Evolutionary conservation across 768 basidiomycete species (phyloP).

Genomic region (Mycena vitilis): DNA sequence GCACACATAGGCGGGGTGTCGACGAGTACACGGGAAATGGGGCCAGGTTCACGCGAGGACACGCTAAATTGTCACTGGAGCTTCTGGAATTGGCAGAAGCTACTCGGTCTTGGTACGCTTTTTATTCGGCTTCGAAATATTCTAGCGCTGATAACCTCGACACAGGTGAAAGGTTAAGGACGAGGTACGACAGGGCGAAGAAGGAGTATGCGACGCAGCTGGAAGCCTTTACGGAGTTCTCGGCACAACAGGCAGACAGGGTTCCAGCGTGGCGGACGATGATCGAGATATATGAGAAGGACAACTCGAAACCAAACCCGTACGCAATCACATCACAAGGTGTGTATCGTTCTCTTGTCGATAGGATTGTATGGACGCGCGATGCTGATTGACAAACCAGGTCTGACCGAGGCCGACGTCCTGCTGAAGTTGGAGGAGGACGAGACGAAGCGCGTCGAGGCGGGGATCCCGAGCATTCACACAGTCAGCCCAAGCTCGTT

Average conservation of each 20-base stretch:
- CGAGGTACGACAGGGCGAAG: not conserved
- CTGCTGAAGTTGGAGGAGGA: slow-evolving; percentile 12
- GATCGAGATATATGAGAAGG: not conserved
- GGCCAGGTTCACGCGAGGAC: slow-evolving; percentile 44
- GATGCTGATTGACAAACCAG: not conserved
- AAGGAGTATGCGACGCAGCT: not conserved
- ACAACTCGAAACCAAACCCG: not conserved
- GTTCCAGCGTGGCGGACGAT: not conserved
- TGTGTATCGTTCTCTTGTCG: not conserved
- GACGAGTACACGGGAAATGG: slow-evolving; percentile 51
- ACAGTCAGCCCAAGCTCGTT: slow-evolving; percentile 18
- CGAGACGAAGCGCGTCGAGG: not conserved
- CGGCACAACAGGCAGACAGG: not conserved
- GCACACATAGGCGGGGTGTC: slow-evolving; percentile 41
- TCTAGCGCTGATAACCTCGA: not conserved
- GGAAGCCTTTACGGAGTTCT: slow-evolving; percentile 1
- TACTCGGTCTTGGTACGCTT: slow-evolving; percentile 39
- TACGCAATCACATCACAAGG: slow-evolving; percentile 1
- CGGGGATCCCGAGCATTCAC: slow-evolving; percentile 7
- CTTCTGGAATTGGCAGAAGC: slow-evolving; percentile 44
- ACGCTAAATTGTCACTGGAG: slow-evolving; percentile 43
- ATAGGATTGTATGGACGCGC: no score
- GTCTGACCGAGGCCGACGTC: slow-evolving; percentile 1
- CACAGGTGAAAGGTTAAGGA: not conserved
- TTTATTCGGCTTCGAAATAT: no score